These are phyloP conservation scores for Aspergillus tamarii DNA, from an alignment of 2,329 filamentous ascomycete genomes.

Conservation along the genomic window DNA sequence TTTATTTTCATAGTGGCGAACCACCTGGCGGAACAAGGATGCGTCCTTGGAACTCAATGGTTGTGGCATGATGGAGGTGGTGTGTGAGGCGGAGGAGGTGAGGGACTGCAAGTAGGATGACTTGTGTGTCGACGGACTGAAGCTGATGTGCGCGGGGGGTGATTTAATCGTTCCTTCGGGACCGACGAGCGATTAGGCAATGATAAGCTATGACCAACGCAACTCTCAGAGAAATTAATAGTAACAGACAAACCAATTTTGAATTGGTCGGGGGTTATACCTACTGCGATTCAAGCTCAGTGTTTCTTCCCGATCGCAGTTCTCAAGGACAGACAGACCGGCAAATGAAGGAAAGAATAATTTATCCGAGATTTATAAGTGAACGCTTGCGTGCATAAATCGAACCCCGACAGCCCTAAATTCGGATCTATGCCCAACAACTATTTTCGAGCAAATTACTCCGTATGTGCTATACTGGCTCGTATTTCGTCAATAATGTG, in stretches of 20 bases:
- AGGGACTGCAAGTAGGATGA: constrained; percentile 18
- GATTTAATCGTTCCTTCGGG: constrained; percentile 10
- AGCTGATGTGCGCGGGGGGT: constrained; percentile 40
- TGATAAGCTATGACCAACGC: constrained; percentile 24
- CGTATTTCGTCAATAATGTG: neutral
- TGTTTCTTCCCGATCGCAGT: neutral
- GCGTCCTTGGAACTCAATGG: constrained; percentile 76
- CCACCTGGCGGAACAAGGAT: constrained; percentile 90
- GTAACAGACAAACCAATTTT: neutral
- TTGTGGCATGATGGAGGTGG: constrained; percentile 48
- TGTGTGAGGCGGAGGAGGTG: constrained; percentile 29
- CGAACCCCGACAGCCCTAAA: constrained; percentile 3
- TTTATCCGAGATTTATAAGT: constrained; percentile 15
- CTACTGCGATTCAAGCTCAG: neutral
- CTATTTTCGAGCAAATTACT: neutral
- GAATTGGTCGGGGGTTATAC: neutral
- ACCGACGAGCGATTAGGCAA: constrained; percentile 19
- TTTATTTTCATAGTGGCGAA: constrained; percentile 96
- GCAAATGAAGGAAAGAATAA: constrained; percentile 13
- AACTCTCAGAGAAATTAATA: neutral
- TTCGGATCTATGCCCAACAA: neutral
- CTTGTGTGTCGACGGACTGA: constrained; percentile 35
- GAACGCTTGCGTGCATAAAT: constrained; percentile 12
- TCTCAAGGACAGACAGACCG: constrained; percentile 1
- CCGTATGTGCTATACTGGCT: neutral